These are phyloP conservation scores for Nicotiana tabacum DNA, from an alignment of 257 asterid genomes.

Conservation along the genomic window DNA sequence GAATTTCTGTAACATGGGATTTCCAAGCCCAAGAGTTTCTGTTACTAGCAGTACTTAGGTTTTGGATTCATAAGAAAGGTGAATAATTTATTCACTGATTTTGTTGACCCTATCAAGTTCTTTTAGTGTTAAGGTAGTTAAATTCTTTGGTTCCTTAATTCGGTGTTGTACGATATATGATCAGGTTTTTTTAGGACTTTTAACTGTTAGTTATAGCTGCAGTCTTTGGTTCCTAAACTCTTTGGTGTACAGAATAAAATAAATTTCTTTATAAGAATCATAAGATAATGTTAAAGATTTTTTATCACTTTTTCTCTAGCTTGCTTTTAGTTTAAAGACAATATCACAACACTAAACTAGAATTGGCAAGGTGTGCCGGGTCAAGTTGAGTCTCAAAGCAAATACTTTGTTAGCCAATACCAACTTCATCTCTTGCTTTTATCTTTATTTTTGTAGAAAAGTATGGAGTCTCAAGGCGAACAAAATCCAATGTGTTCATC, in stretches of 20 bases:
- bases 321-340: not conserved
- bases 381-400: too few relatives aligned
- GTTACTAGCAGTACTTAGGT: not conserved
- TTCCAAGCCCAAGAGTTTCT: slow-evolving; percentile 44
- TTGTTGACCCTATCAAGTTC: not conserved
- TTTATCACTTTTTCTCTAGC: not conserved
- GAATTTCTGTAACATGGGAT: slow-evolving; percentile 30
- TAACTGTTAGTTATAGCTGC: not conserved
- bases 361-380: not conserved
- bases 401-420: too few relatives aligned
- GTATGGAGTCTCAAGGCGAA: too few relatives aligned
- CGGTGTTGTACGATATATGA: not conserved
- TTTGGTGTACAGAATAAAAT: too few relatives aligned
- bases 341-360: not conserved
- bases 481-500: too few relatives aligned
- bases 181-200: not conserved
- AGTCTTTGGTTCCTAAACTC: not conserved
- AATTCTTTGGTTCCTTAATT: not conserved
- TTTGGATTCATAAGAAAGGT: not conserved
- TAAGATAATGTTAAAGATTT: too few relatives aligned
- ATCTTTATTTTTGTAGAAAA: too few relatives aligned
- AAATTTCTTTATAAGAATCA: too few relatives aligned
- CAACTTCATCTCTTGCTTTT: too few relatives aligned
- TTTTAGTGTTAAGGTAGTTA: not conserved
- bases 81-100: slow-evolving; percentile 1